Conservation (phyloP, 345 rosid genomes). For the Eucalyptus pauciflora region DNA sequence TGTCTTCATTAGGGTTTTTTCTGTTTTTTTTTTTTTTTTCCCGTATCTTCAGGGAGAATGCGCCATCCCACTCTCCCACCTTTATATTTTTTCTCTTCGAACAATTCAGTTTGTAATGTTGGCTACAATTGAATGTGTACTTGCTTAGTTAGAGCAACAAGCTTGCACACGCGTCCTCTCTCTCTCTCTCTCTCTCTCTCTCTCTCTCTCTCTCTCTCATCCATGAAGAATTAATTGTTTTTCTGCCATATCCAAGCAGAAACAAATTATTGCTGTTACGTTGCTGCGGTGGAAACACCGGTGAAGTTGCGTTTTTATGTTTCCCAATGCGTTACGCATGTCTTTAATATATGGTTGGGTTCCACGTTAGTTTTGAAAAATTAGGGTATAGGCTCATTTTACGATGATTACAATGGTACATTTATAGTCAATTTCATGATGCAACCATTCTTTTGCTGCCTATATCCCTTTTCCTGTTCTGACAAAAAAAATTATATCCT, state of each 20-base stretch:
- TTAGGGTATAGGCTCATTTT: not conserved
- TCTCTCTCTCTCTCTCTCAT: not conserved
- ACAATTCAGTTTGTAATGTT: not conserved
- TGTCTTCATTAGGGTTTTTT: not conserved
- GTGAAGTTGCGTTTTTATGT: not conserved
- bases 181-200: not conserved
- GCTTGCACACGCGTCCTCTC: not conserved
- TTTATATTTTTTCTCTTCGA: not conserved
- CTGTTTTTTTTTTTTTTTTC: not conserved
- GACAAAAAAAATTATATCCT: not conserved
- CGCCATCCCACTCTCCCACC: not conserved
- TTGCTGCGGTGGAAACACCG: not conserved
- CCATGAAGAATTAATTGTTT: not conserved
- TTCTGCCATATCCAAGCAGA: not conserved
- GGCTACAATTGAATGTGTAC: not conserved
- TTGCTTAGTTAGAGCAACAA: not conserved
- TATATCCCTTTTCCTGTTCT: not conserved
- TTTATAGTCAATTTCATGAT: not conserved
- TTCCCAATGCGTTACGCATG: not conserved
- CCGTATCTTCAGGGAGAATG: not conserved
- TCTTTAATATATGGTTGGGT: not conserved
- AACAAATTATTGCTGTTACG: not conserved
- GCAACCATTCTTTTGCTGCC: not conserved
- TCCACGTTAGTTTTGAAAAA: not conserved
- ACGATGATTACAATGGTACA: not conserved